Evolutionary conservation across 495 filamentous ascomycete species (phyloP).

Genomic region (Tuber magnatum): DNA sequence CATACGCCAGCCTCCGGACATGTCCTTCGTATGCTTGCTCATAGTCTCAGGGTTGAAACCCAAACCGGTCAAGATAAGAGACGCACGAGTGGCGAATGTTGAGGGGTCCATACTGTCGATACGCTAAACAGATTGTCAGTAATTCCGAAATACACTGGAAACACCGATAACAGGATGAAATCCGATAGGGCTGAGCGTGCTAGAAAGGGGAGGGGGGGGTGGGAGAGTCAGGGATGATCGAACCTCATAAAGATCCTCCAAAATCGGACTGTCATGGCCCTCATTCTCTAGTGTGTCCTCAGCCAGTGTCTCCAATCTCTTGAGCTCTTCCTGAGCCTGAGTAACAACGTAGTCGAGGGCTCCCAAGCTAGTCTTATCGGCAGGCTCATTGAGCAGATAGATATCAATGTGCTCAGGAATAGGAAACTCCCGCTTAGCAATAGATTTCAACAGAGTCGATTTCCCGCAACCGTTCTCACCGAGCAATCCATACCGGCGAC

Average conservation of each 20-base stretch:
- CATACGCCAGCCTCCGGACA: conserved; percentile 99
- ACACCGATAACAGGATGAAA: conserved; percentile 26
- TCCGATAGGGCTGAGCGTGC: not conserved
- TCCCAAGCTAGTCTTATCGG: conserved; percentile 78
- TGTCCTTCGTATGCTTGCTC: conserved; percentile 98
- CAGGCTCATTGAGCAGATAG: conserved; percentile 96
- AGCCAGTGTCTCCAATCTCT: conserved; percentile 73
- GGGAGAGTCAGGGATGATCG: conserved; percentile 29
- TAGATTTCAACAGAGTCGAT: conserved; percentile 91
- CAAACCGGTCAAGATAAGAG: conserved; percentile 94
- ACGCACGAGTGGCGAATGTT: conserved; percentile 97
- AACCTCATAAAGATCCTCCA: conserved; percentile 96
- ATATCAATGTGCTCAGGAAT: conserved; percentile 97
- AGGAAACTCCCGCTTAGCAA: conserved; percentile 86
- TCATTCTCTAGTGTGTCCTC: conserved; percentile 87
- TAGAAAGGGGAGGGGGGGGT: not conserved
- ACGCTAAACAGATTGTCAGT: conserved; percentile 55
- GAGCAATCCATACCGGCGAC: conserved; percentile 85
- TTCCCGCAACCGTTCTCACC: conserved; percentile 99
- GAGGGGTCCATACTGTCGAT: conserved; percentile 99
- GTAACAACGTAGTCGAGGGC: conserved; percentile 95
- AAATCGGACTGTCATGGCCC: conserved; percentile 80
- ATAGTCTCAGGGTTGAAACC: conserved; percentile 98
- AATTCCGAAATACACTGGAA: not conserved
- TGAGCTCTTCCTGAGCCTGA: conserved; percentile 91